Evolutionary conservation across 257 asterid genomes (phyloP), one percentile per base, ranked within the genome.

Genomic region (Plantago elongata): DNA sequence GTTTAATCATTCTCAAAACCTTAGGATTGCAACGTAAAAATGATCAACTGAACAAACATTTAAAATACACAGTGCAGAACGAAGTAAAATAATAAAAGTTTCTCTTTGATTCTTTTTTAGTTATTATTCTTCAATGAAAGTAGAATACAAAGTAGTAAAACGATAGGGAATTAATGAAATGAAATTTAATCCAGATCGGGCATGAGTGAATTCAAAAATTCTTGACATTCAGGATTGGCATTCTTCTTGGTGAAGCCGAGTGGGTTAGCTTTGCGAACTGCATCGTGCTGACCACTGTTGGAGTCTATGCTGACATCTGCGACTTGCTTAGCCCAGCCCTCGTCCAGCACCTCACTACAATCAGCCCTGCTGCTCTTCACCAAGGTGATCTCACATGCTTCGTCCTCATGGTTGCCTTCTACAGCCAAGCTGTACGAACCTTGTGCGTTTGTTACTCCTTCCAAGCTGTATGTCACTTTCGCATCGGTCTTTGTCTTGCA

Each of bases 381-480:
- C 37, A 76, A 66, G 3, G 75, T 74, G 50, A 83, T 68, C 27
- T 62, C 80, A 55, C 95, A 85, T 2, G 74, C 68, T 37, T 85
- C 90, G 1, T 73, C 78, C 47, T 78, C 88, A 63, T 85, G 95
- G 40, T 85, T 84, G 0, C 83, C 86, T 5, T 66, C 76, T 47
- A 57, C 86, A 10, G 51, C 54, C 63, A 85, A 40, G 45, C 37
- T 43, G 54, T 85, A 85, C 18, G 43, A 22, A 2, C 95, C 95
- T 0, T 4, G 10, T 0, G 13, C 54, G 48, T 75, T 72, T 0
- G 88, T 86, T 46, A 55, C 45, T 1, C 81, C 86, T 11, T 85
- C 86, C 6, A 60, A 8, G 9, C 69, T 66, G 69, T 68, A 73
- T 2, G 90, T 85, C n/a, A 76, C 3, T 57, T 54, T 69, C 0